Percentiles rank a stretch among this genome's conserved stretches.
These are phyloP conservation scores for Polygonum aviculare DNA, from an alignment of 148 eudicot genomes.

Conservation along the genomic window DNA sequence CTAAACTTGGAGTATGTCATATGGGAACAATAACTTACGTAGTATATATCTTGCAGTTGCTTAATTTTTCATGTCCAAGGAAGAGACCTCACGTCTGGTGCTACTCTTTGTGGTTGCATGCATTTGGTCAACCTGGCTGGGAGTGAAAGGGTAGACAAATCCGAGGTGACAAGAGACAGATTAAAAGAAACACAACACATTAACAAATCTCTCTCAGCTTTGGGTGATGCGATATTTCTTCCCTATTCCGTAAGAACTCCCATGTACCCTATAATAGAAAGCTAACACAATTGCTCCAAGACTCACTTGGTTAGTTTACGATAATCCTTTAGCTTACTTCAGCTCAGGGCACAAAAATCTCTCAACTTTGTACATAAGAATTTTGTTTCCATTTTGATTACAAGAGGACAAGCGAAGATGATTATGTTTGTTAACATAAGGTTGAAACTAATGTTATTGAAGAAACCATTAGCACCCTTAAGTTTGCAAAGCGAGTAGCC, in stretches of 20 bases:
- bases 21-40: background rate
- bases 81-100: conserved; percentile 79
- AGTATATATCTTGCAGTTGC: conserved; percentile 44
- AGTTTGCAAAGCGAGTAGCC: conserved; percentile 95
- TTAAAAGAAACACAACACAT: conserved; percentile 96
- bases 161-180: conserved; percentile 94
- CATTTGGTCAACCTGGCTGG: conserved; percentile 98
- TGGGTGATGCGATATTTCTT: conserved; percentile 95
- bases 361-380: too few relatives aligned
- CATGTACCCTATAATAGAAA: conserved; percentile 96
- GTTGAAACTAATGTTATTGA: conserved; percentile 83
- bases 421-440: conserved; percentile 98
- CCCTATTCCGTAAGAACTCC: conserved; percentile 83
- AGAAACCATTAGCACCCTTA: conserved; percentile 90
- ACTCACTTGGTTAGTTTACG: conserved; percentile 94
- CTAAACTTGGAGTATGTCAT: background rate
- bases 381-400: background rate
- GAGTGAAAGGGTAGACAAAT: conserved; percentile 97
- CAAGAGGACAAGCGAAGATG: conserved; percentile 98
- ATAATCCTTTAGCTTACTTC: too few relatives aligned
- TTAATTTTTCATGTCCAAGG: conserved; percentile 98
- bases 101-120: conserved; percentile 86
- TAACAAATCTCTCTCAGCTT: conserved; percentile 87
- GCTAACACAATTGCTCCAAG: conserved; percentile 92
- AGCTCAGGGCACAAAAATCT: too few relatives aligned